Percentiles rank a stretch among this genome's conserved stretches.
Conservation (phyloP, 805 yeast genomes). For the Diddensiella transvaalensis region DNA sequence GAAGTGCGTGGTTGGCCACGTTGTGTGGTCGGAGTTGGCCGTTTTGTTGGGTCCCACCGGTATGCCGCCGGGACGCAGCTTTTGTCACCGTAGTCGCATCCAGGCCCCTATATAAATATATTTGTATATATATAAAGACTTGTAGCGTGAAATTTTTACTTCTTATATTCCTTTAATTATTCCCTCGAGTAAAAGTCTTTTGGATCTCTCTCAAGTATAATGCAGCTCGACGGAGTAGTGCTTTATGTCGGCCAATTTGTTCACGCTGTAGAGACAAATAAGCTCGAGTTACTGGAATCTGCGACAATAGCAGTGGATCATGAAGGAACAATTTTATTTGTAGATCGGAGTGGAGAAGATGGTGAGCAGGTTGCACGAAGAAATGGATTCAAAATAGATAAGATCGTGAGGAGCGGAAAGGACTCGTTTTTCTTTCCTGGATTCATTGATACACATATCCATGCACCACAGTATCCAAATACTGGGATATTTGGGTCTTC, state of each 20-base stretch:
- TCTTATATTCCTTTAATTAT: no score
- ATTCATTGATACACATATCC: slow-evolving; percentile 77
- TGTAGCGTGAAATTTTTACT: no score
- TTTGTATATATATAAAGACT: no score
- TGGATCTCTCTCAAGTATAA: no score
- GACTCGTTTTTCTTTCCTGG: slow-evolving; percentile 72
- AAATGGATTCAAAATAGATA: slow-evolving; percentile 14
- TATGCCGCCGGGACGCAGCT: no score
- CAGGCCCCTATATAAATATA: no score
- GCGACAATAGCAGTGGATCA: slow-evolving; percentile 62
- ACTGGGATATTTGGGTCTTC: slow-evolving; percentile 79
- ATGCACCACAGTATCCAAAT: slow-evolving; percentile 82
- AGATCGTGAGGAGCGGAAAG: background rate
- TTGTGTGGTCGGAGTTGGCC: no score
- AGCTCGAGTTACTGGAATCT: slow-evolving; percentile 50
- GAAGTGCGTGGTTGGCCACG: no score
- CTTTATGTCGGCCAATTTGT: slow-evolving; percentile 20
- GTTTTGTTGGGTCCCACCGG: no score
- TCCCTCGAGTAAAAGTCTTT: no score
- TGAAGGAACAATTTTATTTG: slow-evolving; percentile 50
- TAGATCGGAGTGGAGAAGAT: slow-evolving; percentile 26
- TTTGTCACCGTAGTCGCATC: no score
- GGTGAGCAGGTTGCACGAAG: slow-evolving; percentile 31
- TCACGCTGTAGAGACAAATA: slow-evolving; percentile 14
- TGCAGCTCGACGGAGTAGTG: no score